Conservation (phyloP, 352 stramenopile species). For the Pythium aristosporum region DNA sequence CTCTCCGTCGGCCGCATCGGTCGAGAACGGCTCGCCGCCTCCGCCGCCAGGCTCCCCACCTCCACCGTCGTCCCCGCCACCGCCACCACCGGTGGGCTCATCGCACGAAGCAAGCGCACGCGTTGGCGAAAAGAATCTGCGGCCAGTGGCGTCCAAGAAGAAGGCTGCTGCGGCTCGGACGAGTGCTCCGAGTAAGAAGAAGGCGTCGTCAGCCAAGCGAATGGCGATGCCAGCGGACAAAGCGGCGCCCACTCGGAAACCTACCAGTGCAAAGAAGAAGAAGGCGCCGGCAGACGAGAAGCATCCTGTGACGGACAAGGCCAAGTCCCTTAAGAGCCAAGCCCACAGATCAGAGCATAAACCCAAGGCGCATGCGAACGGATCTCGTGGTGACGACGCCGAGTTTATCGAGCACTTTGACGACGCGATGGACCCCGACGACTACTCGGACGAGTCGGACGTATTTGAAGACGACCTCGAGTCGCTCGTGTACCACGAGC, state of each 20-base stretch:
- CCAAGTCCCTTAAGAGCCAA: constrained; percentile 6
- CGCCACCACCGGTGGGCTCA: constrained; percentile 14
- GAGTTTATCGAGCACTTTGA: constrained; percentile 45
- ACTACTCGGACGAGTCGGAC: constrained; percentile 63
- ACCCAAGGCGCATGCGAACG: background rate
- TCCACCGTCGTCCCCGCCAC: constrained; percentile 28
- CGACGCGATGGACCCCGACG: constrained; percentile 43
- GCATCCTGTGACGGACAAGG: constrained; percentile 1
- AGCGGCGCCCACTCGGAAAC: background rate
- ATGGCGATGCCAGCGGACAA: background rate
- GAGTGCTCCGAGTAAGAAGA: background rate
- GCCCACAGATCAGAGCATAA: background rate
- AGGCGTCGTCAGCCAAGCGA: background rate
- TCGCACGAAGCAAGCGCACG: background rate
- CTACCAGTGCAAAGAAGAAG: constrained; percentile 12
- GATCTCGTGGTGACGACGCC: constrained; percentile 32
- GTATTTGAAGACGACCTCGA: constrained; percentile 79
- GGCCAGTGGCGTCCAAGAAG: constrained; percentile 24
- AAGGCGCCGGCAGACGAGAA: constrained; percentile 4
- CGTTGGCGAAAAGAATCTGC: constrained; percentile 28
- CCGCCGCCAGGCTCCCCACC: constrained; percentile 33
- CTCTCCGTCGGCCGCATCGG: constrained; percentile 4
- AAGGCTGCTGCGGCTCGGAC: background rate
- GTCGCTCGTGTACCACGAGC: constrained; percentile 55
- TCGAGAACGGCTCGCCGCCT: constrained; percentile 25